phyloP scores from a whole-genome alignment of 345 rosid genomes.

The Streptanthus diversifolius region DNA sequence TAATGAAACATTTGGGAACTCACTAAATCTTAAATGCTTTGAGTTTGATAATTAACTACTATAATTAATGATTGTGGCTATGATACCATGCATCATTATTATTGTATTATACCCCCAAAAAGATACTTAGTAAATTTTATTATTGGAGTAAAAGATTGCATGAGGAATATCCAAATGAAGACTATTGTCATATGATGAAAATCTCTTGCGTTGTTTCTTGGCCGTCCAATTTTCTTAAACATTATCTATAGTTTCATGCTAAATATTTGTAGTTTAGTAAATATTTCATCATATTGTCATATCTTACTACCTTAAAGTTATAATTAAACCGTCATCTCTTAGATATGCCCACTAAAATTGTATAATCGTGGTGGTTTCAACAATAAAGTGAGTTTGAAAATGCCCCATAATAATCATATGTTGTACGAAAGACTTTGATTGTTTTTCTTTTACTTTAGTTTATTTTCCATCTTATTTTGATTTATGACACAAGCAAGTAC shows the following conservation, averaged over 20 bases:
- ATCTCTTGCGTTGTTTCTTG: constrained; percentile 15
- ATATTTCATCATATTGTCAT: no score
- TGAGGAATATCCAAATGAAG: constrained; percentile 26
- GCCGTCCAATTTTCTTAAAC: constrained; percentile 15
- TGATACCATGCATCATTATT: constrained; percentile 3
- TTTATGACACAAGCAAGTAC: constrained; percentile 19
- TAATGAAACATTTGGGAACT: constrained; percentile 26
- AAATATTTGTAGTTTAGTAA: no score
- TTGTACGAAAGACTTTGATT: not conserved
- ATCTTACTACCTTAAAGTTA: no score
- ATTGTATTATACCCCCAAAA: not conserved
- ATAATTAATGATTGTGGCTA: constrained; percentile 15
- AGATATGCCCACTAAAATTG: no score
- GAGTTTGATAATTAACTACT: not conserved
- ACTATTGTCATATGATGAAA: constrained; percentile 27
- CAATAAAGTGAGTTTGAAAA: not conserved
- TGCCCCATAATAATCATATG: not conserved
- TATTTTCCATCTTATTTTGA: not conserved
- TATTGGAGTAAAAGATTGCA: constrained; percentile 18
- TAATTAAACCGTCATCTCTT: no score
- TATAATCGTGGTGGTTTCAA: not conserved
- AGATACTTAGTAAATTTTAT: not conserved
- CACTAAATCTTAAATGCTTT: not conserved
- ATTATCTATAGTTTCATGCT: no score
- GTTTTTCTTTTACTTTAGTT: not conserved